Conservation (phyloP, 345 rosid genomes). For the Rubroshorea leprosula region DNA sequence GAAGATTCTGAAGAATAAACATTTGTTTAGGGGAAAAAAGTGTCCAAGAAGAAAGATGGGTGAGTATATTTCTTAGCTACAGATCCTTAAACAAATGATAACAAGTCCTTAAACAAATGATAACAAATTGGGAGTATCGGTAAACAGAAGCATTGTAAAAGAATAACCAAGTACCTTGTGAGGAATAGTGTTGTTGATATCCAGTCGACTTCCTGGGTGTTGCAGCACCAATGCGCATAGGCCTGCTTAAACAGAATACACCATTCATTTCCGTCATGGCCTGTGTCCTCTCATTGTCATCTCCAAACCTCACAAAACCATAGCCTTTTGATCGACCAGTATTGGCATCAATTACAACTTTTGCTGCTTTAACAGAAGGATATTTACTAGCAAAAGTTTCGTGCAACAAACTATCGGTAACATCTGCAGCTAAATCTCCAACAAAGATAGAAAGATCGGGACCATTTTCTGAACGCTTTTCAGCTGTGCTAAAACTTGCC, state of each 20-base stretch:
- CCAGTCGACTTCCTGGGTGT: conserved; percentile 84
- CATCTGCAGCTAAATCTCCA: conserved; percentile 94
- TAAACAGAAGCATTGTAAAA: neutral
- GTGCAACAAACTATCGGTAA: conserved; percentile 64
- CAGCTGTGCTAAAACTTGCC: conserved; percentile 90
- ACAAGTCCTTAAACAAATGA: neutral
- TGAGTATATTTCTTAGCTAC: no score
- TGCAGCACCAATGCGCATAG: conserved; percentile 95
- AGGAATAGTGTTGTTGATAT: conserved; percentile 65
- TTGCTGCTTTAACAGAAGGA: conserved; percentile 86
- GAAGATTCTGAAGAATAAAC: no score
- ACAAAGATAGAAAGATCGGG: conserved; percentile 94
- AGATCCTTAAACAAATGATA: no score
- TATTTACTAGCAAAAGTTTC: conserved; percentile 69
- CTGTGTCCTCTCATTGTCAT: conserved; percentile 66
- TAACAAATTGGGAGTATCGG: neutral
- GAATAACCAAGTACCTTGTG: conserved; percentile 38
- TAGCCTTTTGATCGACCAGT: conserved; percentile 98
- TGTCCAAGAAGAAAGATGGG: no score
- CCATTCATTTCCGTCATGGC: conserved; percentile 98
- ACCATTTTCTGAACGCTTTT: conserved; percentile 81
- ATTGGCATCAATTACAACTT: conserved; percentile 82
- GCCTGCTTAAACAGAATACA: conserved; percentile 80
- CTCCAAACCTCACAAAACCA: conserved; percentile 98
- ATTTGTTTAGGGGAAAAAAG: no score